Base-by-base conservation (phyloP, 2,329 filamentous ascomycete genomes). In the Aspergillus proliferans region DNA sequence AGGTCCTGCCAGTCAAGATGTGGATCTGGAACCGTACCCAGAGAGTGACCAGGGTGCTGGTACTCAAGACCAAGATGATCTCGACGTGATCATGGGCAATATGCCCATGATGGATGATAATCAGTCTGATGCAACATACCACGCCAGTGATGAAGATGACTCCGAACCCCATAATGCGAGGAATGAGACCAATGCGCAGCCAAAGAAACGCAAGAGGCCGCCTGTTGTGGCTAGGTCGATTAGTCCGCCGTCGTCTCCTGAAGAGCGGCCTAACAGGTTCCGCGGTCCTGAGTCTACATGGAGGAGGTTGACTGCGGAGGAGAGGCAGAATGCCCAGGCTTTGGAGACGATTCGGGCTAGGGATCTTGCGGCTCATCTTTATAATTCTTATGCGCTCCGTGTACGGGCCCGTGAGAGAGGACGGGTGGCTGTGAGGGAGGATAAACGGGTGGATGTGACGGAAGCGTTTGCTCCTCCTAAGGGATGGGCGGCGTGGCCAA, bases 221-320 rank as follows among this genome's bases (percentile, higher is more conserved):
- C 4, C 22, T 22, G 26, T 18, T 4, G 14, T 15, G 21, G 4
- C 19, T 6, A 39, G 10, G 21, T 3, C 41, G 30, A 6, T 36
- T 15, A 48, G 42, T 41, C 47, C 53, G 12, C 44, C 46, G 19
- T 53, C 55, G 7, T 54, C 55, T 12, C 49, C 54, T 48, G 15
- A 45, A 28, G 55, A 60, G 43, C 79, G 86, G 2, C 84, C 84
- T 8, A 93, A 93, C 63, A 83, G 82, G 52, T 94, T 86, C 76
- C 73, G 67, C n/a, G 88, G 89, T 1, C 69, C 78, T 1, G 68
- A 78, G 14, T 79, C 78, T 30, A 85, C 84, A 56, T 95, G 90
- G 88, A 77, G 80, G 53, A 88, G 92, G 68, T 93, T 95, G 86
- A 94, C 87, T 14, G 83, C 86, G 53, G 86, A 93, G 67, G 93